Evolutionary conservation across 441 rosid genomes (phyloP), one percentile per base, ranked within the genome.

Genomic region (Mallotus japonicus): DNA sequence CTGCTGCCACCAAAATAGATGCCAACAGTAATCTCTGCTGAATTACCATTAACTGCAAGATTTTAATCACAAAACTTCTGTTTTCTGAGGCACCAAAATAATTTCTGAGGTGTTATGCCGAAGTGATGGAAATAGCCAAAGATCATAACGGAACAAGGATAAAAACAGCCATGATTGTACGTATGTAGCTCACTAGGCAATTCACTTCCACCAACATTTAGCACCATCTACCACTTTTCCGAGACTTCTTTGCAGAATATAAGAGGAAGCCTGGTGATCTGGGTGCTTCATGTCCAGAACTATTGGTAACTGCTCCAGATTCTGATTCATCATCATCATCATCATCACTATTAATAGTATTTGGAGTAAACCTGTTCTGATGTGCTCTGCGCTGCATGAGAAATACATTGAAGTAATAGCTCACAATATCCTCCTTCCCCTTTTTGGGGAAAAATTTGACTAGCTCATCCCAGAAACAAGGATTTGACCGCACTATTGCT

Each of bases 371-470:
- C 83, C 99, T 80, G 50, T 85, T 95, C 81, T 95, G 99, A 50
- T 78, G 67, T 68, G 88, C 97, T 75, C 99, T 88, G 59, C 88
- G 85, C 80, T 83, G 86, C 87, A 90, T 54, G 79, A 91, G 87
- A 34, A 78, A 85, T 68, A 91, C 98, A 70, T 91, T 95, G 81
- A 78, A 95, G 85, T 88, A 90, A 77, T 92, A 95, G 81, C 92
- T 83, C 67, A 88, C 96, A 46, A 95, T 77, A 50, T 83, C 86
- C 79, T 75, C 92, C 77, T 88, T 83, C 74, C 76, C 82, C 87
- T 84, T 91, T 49, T 62, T 73, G 13, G 81, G 77, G 75, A 92
- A 85, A 62, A 8, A 44, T 68, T 74, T 81, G 76, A 62, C 56
- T 65, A 90, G 69, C 78, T 82, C 81, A 28, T 87, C 84, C 85